Evolutionary conservation across 2,329 filamentous ascomycete species (phyloP).

Genomic region (Salinomyces thailandicus): DNA sequence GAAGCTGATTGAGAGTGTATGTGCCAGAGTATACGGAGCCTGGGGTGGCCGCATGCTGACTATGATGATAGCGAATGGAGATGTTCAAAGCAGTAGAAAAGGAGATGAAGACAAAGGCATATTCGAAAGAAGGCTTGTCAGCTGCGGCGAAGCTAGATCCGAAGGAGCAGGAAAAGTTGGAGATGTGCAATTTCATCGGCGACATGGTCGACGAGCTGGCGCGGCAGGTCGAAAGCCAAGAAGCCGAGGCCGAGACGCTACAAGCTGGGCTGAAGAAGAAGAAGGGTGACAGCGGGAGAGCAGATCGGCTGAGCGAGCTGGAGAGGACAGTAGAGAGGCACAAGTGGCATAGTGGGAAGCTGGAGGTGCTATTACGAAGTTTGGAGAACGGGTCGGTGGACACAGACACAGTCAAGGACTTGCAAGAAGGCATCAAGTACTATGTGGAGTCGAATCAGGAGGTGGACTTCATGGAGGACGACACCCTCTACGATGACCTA

Average conservation of each 20-base stretch:
- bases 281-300: constrained; percentile 65
- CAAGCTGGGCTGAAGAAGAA: constrained; percentile 89
- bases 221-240: constrained; percentile 81
- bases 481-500: constrained; percentile 89
- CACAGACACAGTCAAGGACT: constrained; percentile 70
- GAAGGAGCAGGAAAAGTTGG: constrained; percentile 91
- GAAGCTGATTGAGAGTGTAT: constrained; percentile 92
- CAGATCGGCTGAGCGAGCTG: constrained; percentile 79
- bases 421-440: constrained; percentile 89
- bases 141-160: constrained; percentile 88
- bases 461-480: constrained; percentile 85
- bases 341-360: constrained; percentile 90
- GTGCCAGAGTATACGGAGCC: background rate
- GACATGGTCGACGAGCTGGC: constrained; percentile 86
- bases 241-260: constrained; percentile 80
- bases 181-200: constrained; percentile 75
- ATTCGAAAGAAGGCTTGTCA: constrained; percentile 93
- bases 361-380: constrained; percentile 81
- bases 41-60: background rate
- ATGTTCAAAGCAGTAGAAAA: constrained; percentile 99
- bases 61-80: constrained; percentile 72
- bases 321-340: constrained; percentile 78
- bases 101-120: constrained; percentile 99
- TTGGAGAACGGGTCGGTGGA: constrained; percentile 90
- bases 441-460: constrained; percentile 87